A percentile compares a stretch with the other conserved stretches of the same genome.
These are phyloP conservation scores for Peziza echinospora DNA, from an alignment of 495 filamentous ascomycete species.

Conservation along the genomic window DNA sequence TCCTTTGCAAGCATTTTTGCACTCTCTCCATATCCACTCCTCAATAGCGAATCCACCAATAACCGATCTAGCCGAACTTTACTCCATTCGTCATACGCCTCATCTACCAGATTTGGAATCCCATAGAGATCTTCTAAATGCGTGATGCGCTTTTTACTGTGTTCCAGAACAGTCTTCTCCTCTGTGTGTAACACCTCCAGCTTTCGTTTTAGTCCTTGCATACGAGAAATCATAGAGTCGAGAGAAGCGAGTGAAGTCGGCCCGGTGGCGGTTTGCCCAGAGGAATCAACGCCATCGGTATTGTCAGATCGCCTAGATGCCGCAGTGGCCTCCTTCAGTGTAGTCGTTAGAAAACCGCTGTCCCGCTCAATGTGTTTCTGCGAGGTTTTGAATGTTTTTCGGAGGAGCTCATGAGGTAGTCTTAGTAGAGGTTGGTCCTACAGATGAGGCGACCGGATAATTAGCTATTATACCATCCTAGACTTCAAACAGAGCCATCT, in stretches of 20 bases:
- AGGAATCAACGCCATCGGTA: constrained; percentile 18
- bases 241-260: constrained; percentile 53
- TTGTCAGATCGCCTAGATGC: constrained; percentile 30
- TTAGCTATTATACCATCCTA: neutral
- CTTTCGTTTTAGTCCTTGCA: constrained; percentile 74
- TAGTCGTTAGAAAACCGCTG: constrained; percentile 41
- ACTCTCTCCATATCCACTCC: constrained; percentile 60
- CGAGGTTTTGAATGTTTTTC: constrained; percentile 77
- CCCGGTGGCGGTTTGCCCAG: constrained; percentile 23
- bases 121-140: constrained; percentile 61
- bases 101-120: constrained; percentile 67
- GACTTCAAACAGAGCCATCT: no score
- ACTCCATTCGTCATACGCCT: constrained; percentile 85
- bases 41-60: constrained; percentile 71
- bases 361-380: constrained; percentile 67
- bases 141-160: constrained; percentile 50
- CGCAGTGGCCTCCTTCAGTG: constrained; percentile 47
- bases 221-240: constrained; percentile 61
- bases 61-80: constrained; percentile 58
- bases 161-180: constrained; percentile 47
- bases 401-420: constrained; percentile 70
- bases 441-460: neutral
- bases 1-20: constrained; percentile 51
- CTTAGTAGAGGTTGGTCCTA: constrained; percentile 79
- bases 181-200: constrained; percentile 55